Evolutionary conservation across 2,329 filamentous ascomycete species (phyloP).

Genomic region (Sporothrix protearum): DNA sequence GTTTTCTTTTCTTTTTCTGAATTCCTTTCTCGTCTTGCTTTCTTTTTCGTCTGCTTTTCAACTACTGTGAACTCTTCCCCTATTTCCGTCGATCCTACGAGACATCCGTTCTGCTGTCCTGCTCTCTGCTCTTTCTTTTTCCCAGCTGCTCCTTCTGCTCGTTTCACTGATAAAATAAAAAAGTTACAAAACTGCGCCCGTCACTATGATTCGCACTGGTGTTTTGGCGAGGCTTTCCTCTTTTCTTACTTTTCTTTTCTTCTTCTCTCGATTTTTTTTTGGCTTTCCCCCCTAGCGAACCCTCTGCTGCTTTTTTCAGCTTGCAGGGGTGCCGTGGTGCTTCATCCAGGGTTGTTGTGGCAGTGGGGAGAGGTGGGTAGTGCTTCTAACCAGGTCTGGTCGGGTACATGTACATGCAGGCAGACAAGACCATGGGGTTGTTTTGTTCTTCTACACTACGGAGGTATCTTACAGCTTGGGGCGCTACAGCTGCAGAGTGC

Average conservation of each 20-base stretch:
- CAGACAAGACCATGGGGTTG: neutral
- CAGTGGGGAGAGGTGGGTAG: slow-evolving; percentile 1
- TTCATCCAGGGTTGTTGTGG: neutral
- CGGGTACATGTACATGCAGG: too few species aligned
- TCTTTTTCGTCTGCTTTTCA: neutral
- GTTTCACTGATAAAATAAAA: neutral
- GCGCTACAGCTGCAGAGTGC: neutral
- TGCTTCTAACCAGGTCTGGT: neutral
- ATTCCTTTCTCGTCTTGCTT: neutral
- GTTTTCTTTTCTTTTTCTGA: neutral
- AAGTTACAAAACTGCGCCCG: neutral
- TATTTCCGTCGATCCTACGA: neutral
- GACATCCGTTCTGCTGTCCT: neutral
- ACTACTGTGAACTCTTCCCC: neutral
- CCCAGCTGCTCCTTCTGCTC: neutral
- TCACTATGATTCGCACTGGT: neutral
- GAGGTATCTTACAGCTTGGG: too few species aligned
- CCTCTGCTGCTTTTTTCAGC: neutral
- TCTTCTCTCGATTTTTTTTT: neutral
- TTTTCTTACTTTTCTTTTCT: neutral
- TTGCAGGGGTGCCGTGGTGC: neutral
- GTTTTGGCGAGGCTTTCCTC: neutral
- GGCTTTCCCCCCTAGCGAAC: neutral
- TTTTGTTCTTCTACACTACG: neutral
- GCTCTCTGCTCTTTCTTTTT: neutral